A percentile compares a stretch with the other conserved stretches of the same genome.
Conservation (phyloP, 352 stramenopile species). For the Lagenidium giganteum region DNA sequence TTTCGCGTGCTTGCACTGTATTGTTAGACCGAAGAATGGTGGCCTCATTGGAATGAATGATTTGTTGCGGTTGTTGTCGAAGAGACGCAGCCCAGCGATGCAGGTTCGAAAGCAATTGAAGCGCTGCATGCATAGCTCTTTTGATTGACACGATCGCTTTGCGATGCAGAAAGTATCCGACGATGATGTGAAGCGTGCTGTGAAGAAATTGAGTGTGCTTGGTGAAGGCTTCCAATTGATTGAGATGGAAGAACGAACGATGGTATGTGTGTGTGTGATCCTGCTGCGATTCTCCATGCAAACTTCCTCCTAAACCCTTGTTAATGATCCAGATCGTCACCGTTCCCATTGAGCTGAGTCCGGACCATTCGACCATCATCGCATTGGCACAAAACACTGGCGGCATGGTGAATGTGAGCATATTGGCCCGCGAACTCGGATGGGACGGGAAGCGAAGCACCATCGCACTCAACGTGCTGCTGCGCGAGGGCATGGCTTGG, state of each 20-base stretch:
- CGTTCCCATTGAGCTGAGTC: constrained; percentile 93
- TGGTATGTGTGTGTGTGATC: constrained; percentile 40
- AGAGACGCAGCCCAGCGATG: constrained; percentile 56
- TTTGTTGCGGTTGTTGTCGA: constrained; percentile 60
- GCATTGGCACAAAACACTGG: constrained; percentile 80
- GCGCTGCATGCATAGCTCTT: not conserved
- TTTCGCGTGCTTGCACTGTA: not conserved
- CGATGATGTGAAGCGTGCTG: constrained; percentile 92
- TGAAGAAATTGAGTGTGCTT: constrained; percentile 94
- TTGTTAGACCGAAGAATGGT: constrained; percentile 69
- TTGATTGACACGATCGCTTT: constrained; percentile 2
- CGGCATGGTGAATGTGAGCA: constrained; percentile 85
- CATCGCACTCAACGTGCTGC: constrained; percentile 87
- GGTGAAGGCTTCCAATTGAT: constrained; percentile 94
- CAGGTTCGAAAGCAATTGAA: constrained; percentile 23
- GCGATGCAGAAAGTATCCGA: constrained; percentile 65
- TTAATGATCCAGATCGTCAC: constrained; percentile 82
- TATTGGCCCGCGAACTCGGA: constrained; percentile 71
- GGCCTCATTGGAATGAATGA: constrained; percentile 81
- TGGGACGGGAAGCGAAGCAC: constrained; percentile 93
- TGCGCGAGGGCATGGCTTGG: constrained; percentile 96
- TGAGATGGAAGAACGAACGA: constrained; percentile 88
- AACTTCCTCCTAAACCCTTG: not conserved
- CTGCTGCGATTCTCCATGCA: not conserved
- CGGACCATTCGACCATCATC: constrained; percentile 93